Evolutionary conservation across 2,329 filamentous ascomycete species (phyloP).

Genomic region (Diplodia sapinea): DNA sequence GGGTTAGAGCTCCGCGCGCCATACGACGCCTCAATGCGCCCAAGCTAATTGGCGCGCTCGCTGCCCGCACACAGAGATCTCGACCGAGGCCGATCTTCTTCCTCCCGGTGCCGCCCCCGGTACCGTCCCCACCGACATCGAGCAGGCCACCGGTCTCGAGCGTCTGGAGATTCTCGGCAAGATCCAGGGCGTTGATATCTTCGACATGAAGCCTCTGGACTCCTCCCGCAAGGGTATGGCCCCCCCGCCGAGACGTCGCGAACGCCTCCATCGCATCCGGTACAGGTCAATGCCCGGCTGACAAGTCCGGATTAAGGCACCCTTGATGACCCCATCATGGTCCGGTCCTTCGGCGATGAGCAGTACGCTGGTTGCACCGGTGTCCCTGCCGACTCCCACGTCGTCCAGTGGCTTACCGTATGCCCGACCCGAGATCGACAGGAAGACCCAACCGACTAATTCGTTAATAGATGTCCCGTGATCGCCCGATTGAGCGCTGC

Average conservation of each 20-base stretch:
- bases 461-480: constrained; percentile 71
- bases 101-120: constrained; percentile 81
- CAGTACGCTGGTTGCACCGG: constrained; percentile 98
- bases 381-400: constrained; percentile 88
- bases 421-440: constrained; percentile 41
- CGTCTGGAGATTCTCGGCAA: constrained; percentile 98
- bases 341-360: constrained; percentile 92
- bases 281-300: constrained; percentile 10
- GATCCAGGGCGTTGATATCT: constrained; percentile 97
- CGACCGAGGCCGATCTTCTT: constrained; percentile 79
- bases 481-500: constrained; percentile 93
- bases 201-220: constrained; percentile 97
- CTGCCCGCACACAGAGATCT: constrained; percentile 70
- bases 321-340: constrained; percentile 81
- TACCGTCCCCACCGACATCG: constrained; percentile 88
- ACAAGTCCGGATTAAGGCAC: constrained; percentile 66
- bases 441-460: constrained; percentile 29
- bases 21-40: constrained; percentile 28
- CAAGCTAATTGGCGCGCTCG: constrained; percentile 38
- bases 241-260: not conserved
- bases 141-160: constrained; percentile 96
- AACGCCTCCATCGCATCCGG: constrained; percentile 9
- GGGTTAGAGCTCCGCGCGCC: constrained; percentile 45
- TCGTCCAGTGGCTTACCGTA: constrained; percentile 89
- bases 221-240: constrained; percentile 79